These are phyloP conservation scores for Gardenia jasminoides DNA, from an alignment of 257 asterid species.

Conservation along the genomic window DNA sequence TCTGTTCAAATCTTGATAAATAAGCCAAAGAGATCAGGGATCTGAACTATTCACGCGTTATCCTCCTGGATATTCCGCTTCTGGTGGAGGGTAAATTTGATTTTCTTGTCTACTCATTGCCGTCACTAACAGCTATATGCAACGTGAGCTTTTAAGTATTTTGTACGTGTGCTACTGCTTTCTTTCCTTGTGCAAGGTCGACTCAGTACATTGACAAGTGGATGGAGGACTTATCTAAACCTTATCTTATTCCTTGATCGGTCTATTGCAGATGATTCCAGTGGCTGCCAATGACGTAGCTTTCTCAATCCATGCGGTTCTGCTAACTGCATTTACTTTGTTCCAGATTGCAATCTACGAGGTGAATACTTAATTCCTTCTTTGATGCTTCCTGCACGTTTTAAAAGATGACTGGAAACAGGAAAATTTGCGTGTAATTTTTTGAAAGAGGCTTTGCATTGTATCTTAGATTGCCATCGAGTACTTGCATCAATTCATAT, in stretches of 20 bases:
- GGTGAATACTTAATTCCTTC: slow-evolving; percentile 31
- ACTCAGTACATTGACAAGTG: neutral
- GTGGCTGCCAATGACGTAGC: slow-evolving; percentile 98
- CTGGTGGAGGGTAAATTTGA: no score
- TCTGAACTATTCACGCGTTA: no score
- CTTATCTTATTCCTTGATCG: neutral
- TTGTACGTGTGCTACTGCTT: no score
- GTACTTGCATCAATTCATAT: neutral
- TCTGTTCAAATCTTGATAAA: no score
- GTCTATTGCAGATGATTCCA: slow-evolving; percentile 76
- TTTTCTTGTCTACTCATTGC: neutral
- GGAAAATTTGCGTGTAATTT: neutral
- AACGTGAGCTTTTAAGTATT: no score
- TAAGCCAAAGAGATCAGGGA: neutral
- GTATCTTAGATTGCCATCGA: neutral
- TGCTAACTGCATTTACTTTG: slow-evolving; percentile 68
- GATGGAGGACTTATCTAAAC: neutral
- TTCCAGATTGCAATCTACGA: slow-evolving; percentile 74
- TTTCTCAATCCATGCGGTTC: slow-evolving; percentile 85
- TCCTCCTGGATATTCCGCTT: no score
- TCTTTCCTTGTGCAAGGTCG: neutral
- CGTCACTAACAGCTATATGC: neutral
- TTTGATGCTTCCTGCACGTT: neutral
- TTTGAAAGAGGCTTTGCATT: neutral
- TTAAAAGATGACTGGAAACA: neutral